Percentiles rank a stretch among this genome's conserved stretches.
phyloP scores from a whole-genome alignment of 495 filamentous ascomycete species.

The Penicillium paxilli region DNA sequence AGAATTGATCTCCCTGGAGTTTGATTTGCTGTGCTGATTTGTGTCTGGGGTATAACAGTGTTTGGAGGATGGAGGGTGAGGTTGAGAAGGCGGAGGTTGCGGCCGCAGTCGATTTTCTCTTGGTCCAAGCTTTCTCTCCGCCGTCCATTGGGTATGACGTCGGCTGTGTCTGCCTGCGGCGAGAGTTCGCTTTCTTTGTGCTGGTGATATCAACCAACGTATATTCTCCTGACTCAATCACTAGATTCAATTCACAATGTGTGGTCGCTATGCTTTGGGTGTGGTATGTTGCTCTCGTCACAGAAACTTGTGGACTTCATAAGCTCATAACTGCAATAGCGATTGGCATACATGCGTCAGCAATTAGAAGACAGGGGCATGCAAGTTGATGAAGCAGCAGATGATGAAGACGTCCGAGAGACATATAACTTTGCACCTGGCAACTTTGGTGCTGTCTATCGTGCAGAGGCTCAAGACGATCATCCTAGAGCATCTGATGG shows the following conservation, averaged over 20 bases:
- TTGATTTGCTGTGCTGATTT: neutral
- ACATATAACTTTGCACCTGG: slow-evolving; percentile 94
- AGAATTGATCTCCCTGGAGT: neutral
- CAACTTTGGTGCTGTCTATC: slow-evolving; percentile 81
- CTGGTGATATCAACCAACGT: neutral
- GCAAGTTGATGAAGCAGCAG: slow-evolving; percentile 73
- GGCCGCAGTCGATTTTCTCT: slow-evolving; percentile 24
- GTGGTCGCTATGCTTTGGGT: slow-evolving; percentile 79
- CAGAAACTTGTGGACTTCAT: neutral
- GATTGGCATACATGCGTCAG: slow-evolving; percentile 65
- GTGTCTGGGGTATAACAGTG: neutral
- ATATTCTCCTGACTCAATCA: neutral
- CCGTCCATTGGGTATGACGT: slow-evolving; percentile 29
- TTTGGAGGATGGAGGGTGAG: neutral
- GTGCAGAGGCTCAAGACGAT: slow-evolving; percentile 64
- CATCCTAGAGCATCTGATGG: slow-evolving; percentile 25
- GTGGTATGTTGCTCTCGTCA: slow-evolving; percentile 55
- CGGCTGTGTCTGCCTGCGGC: slow-evolving; percentile 5
- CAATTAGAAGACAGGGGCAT: slow-evolving; percentile 74
- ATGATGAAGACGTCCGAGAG: slow-evolving; percentile 71
- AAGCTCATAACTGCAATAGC: slow-evolving; percentile 29
- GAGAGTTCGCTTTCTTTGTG: neutral
- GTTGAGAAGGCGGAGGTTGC: neutral
- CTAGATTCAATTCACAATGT: slow-evolving; percentile 55
- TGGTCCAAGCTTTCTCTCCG: slow-evolving; percentile 30